A percentile compares a stretch with the other conserved stretches of the same genome.
Conservation (phyloP, 305 asterid species). For the Euphrasia arctica region DNA sequence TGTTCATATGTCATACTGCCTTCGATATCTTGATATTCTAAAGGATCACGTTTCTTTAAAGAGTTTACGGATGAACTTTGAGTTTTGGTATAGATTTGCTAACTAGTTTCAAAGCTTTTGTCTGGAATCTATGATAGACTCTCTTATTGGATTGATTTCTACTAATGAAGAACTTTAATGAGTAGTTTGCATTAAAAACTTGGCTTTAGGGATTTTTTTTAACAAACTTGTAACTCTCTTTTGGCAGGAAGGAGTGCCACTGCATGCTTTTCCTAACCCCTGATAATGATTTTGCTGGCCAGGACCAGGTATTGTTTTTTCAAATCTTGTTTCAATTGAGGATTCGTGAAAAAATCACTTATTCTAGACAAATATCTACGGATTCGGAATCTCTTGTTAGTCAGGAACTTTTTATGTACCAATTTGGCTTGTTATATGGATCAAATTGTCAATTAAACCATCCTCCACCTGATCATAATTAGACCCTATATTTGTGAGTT, state of each 20-base stretch:
- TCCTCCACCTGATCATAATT: background rate
- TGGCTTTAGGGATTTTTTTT: background rate
- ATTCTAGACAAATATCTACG: background rate
- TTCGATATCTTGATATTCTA: background rate
- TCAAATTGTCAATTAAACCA: background rate
- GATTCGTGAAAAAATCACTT: background rate
- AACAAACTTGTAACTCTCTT: background rate
- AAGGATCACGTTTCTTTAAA: background rate
- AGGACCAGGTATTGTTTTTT: conserved; percentile 62
- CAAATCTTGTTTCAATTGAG: background rate
- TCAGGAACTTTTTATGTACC: background rate
- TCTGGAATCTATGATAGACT: background rate
- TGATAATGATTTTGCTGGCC: conserved; percentile 92
- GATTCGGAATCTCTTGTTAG: background rate
- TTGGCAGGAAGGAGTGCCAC: conserved; percentile 95
- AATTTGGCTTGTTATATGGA: background rate
- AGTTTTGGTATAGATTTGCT: background rate
- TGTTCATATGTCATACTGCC: background rate
- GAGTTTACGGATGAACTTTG: background rate
- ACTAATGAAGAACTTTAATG: background rate
- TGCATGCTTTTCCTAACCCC: conserved; percentile 97
- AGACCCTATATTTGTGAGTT: background rate
- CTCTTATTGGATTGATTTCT: background rate
- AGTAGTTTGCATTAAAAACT: background rate
- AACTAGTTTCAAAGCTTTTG: background rate